These are phyloP conservation scores for Peronosclerospora sorghi DNA, from an alignment of 352 stramenopile species.

Conservation along the genomic window DNA sequence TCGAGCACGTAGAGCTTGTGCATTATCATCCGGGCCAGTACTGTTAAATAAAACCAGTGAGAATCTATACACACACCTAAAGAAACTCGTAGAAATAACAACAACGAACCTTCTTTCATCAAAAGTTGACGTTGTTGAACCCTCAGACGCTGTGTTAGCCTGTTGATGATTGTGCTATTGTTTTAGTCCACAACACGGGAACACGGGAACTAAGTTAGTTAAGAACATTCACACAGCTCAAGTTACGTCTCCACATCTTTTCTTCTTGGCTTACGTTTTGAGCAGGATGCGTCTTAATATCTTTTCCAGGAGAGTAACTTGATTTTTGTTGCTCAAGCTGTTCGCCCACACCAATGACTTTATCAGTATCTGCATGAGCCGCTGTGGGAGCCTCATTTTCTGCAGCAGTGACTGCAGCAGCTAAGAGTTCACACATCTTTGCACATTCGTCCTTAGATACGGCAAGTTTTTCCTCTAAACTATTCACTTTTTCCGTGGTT, in stretches of 20 bases:
- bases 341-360: slow-evolving; percentile 5
- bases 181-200: neutral
- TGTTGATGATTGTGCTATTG: slow-evolving; percentile 12
- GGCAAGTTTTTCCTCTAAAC: slow-evolving; percentile 15
- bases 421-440: slow-evolving; percentile 17
- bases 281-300: slow-evolving; percentile 12
- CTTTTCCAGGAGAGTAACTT: slow-evolving; percentile 12
- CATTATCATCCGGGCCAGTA: slow-evolving; percentile 8
- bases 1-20: slow-evolving; percentile 6
- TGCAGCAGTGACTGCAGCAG: slow-evolving; percentile 10
- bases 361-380: slow-evolving; percentile 3
- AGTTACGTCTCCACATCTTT: slow-evolving; percentile 5
- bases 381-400: slow-evolving; percentile 19
- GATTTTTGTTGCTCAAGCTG: slow-evolving; percentile 9
- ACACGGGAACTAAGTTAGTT: slow-evolving; percentile 3
- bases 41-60: slow-evolving; percentile 1
- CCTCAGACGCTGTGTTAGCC: slow-evolving; percentile 1
- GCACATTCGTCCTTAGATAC: slow-evolving; percentile 19
- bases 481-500: slow-evolving; percentile 7
- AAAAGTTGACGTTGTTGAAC: neutral
- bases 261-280: slow-evolving; percentile 9
- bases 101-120: slow-evolving; percentile 8
- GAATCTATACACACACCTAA: neutral
- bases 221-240: neutral
- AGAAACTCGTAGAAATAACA: neutral